Base-by-base conservation (phyloP, 106 monocot species). In the Vanilla planifolia region DNA sequence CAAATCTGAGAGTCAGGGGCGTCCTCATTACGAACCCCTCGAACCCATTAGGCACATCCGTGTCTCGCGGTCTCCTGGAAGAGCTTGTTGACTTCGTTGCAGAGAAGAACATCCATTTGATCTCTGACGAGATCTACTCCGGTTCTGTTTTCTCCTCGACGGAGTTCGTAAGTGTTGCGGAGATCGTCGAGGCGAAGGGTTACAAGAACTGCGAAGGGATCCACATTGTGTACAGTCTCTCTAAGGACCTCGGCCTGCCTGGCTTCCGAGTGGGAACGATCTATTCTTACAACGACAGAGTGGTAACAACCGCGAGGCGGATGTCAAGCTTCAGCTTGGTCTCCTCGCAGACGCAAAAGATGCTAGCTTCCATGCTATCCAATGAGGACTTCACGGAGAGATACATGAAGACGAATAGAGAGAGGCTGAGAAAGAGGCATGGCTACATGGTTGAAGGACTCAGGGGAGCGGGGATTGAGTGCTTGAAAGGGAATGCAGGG, bases 61-160 rank as follows among this genome's bases (percentile, higher is more conserved):
- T 77, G 8, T 41, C 64, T 3, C 47, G 77, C 9, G 4, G 48
- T 1, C 43, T 77, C n/a, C 86, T 92, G 2, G 78, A 86, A 57
- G 63, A 43, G 0, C 55, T 75, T 0, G 26, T 92, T 6, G 71
- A 92, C 68, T 92, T 92, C 57, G 59, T 45, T 7, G 19, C 30
- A 3, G 23, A 36, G 1, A 79, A 86, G 53, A 51, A 80, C 75
- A 86, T 92, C 58, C 86, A 92, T 73, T 67, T 86, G 28, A 74
- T 92, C 26, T 86, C 86, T 1, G 91, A 92, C 43, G 91, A 92
- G 65, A 92, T 92, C 34, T 86, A 92, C 86, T 92, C 86, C 0
- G 86, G 91, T n/a, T 92, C 86, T 0, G 82, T 86, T 17, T 92
- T 86, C 75, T 74, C 86, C 15, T 57, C 70, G 1, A 16, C 68